Percentiles rank a stretch among this genome's conserved stretches.
Conservation (phyloP, 768 basidiomycete genomes). For the Lactifluus subvellereus region DNA sequence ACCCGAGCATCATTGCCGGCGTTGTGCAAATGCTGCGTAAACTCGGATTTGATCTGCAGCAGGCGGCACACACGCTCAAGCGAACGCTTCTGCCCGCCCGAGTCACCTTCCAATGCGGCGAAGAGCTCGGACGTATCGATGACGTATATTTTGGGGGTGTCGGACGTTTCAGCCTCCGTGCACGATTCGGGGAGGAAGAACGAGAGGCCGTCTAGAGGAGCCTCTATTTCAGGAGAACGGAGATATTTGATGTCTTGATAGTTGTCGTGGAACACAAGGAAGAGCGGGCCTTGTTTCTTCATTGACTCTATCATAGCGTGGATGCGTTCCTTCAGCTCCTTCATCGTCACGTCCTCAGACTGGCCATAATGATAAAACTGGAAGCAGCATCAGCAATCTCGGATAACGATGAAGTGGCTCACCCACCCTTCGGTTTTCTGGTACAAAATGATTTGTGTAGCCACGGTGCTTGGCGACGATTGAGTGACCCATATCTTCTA, state of each 20-base stretch:
- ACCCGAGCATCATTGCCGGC: constrained; percentile 86
- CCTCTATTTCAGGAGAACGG: constrained; percentile 43
- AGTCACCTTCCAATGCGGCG: constrained; percentile 62
- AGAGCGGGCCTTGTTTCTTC: constrained; percentile 50
- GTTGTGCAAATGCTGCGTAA: constrained; percentile 61
- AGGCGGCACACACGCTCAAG: constrained; percentile 60
- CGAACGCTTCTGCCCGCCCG: constrained; percentile 43
- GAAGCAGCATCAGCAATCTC: neutral
- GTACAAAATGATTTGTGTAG: constrained; percentile 61
- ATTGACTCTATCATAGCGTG: constrained; percentile 39
- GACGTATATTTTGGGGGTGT: constrained; percentile 51
- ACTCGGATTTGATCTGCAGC: constrained; percentile 42
- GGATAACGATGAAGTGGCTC: neutral
- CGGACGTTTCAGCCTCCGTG: constrained; percentile 28
- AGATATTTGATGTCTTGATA: constrained; percentile 76
- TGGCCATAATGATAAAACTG: constrained; percentile 66
- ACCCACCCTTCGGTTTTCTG: constrained; percentile 53
- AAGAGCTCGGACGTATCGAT: constrained; percentile 75
- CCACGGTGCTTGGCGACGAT: constrained; percentile 56
- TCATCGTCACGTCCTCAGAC: constrained; percentile 48
- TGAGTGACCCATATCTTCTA: constrained; percentile 51
- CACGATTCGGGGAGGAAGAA: constrained; percentile 51
- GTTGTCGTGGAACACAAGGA: constrained; percentile 77
- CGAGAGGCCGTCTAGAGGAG: constrained; percentile 46
- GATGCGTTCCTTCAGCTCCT: constrained; percentile 48